A percentile compares a stretch with the other conserved stretches of the same genome.
phyloP scores from a whole-genome alignment of 2,329 filamentous ascomycete genomes.

The Colletotrichum cuscutae region DNA sequence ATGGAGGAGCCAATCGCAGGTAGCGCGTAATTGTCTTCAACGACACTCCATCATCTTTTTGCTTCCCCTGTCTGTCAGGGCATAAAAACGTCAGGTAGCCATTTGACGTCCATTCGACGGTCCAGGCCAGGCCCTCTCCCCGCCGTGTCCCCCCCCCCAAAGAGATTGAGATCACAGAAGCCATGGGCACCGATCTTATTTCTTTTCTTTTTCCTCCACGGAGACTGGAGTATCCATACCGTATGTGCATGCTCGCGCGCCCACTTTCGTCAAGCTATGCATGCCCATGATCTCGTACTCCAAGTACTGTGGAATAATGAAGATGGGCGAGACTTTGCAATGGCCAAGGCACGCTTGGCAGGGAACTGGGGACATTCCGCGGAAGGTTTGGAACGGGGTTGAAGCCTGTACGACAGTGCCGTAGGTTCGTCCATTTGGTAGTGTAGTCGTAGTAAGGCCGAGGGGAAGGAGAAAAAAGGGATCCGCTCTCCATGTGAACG shows the following conservation, averaged over 20 bases:
- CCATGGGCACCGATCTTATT: neutral
- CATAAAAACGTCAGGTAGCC: neutral
- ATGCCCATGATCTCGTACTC: too few species aligned
- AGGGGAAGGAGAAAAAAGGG: neutral
- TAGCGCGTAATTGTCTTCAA: neutral
- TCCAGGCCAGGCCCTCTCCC: neutral
- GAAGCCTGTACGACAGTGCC: neutral
- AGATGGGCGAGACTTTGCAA: neutral
- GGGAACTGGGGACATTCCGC: neutral
- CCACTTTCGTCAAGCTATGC: neutral
- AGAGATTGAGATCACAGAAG: neutral
- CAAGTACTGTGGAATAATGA: too few species aligned
- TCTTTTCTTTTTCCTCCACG: neutral
- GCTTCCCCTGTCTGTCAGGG: neutral
- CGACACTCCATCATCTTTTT: neutral
- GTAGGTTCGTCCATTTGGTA: too few species aligned
- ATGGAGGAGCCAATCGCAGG: neutral
- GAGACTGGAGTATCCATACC: too few species aligned
- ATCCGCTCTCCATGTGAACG: neutral
- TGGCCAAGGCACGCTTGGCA: neutral
- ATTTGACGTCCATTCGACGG: neutral
- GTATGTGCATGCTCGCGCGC: neutral
- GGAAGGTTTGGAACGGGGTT: neutral
- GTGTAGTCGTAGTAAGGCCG: neutral
- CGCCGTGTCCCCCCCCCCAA: neutral